Evolutionary conservation across 768 basidiomycete genomes (phyloP).

Genomic region (Boletus coccyginus): DNA sequence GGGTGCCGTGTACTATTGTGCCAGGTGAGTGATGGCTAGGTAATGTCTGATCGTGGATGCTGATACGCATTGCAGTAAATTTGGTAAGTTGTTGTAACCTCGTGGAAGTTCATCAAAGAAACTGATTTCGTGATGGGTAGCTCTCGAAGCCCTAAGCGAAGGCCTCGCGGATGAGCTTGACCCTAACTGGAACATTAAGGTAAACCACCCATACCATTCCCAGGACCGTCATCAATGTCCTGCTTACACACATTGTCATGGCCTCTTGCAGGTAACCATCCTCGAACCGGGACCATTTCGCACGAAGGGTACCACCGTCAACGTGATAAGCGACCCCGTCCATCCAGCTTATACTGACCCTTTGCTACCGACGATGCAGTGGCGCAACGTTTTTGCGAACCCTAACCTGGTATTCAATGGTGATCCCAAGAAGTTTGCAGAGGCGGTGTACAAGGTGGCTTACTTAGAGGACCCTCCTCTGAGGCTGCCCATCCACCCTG

Average conservation of each 20-base stretch:
- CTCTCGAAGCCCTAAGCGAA: constrained; percentile 16
- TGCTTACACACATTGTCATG: background rate
- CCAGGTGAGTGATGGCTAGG: constrained; percentile 10
- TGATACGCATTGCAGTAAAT: constrained; percentile 13
- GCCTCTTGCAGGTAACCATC: background rate
- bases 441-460: constrained; percentile 1
- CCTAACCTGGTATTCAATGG: background rate
- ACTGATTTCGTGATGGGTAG: background rate
- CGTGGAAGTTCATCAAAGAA: background rate
- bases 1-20: constrained; percentile 19
- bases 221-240: background rate
- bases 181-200: constrained; percentile 25
- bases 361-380: background rate
- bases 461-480: constrained; percentile 15
- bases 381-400: background rate
- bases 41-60: background rate
- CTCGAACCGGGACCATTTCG: constrained; percentile 1
- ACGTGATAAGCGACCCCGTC: background rate
- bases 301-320: background rate
- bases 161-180: constrained; percentile 12
- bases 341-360: constrained; percentile 17
- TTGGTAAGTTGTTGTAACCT: constrained; percentile 2
- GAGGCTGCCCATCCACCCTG: constrained; percentile 7
- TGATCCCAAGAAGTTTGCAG: constrained; percentile 17
- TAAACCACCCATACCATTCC: background rate